Percentiles rank a stretch among this genome's conserved stretches.
These are phyloP conservation scores for Xylariomycetidae sp. DNA, from an alignment of 2,329 filamentous ascomycete genomes.

Conservation along the genomic window DNA sequence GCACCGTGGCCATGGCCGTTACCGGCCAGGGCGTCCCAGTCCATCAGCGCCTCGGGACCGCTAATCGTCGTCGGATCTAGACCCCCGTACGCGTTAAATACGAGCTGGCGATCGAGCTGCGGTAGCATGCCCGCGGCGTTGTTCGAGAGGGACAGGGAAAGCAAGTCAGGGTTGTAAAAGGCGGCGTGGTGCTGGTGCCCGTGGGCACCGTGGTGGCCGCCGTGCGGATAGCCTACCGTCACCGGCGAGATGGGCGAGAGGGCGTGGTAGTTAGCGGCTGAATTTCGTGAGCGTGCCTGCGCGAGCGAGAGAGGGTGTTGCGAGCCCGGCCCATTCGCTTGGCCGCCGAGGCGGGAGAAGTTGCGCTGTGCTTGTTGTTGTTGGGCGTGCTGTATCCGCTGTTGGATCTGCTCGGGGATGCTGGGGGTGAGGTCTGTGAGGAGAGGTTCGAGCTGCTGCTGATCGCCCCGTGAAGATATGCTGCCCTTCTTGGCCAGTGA, in stretches of 20 bases:
- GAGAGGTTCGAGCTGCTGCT: constrained; percentile 32
- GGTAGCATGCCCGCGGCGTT: constrained; percentile 52
- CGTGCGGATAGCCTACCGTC: constrained; percentile 18
- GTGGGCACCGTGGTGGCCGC: constrained; percentile 18
- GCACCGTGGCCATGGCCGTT: constrained; percentile 23
- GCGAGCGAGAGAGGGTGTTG: constrained; percentile 39
- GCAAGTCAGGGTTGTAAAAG: constrained; percentile 49
- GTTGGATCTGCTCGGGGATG: constrained; percentile 30
- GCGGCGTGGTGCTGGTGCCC: constrained; percentile 28
- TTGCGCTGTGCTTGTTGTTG: constrained; percentile 39
- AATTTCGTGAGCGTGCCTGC: constrained; percentile 33
- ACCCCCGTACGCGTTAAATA: constrained; percentile 66
- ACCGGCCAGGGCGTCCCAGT: constrained; percentile 40
- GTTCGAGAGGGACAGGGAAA: constrained; percentile 47
- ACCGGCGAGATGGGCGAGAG: constrained; percentile 51
- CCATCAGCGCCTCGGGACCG: constrained; percentile 35
- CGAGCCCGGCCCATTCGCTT: constrained; percentile 34
- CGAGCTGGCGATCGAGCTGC: constrained; percentile 70
- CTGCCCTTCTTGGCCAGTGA: constrained; percentile 33
- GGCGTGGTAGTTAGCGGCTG: constrained; percentile 36
- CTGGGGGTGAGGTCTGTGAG: constrained; percentile 30
- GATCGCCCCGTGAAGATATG: constrained; percentile 29
- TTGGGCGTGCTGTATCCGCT: constrained; percentile 29
- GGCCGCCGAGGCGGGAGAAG: constrained; percentile 35
- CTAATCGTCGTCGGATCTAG: constrained; percentile 40